Base-by-base conservation (phyloP, 75 land plant species). In the Picea sitchensis region DNA sequence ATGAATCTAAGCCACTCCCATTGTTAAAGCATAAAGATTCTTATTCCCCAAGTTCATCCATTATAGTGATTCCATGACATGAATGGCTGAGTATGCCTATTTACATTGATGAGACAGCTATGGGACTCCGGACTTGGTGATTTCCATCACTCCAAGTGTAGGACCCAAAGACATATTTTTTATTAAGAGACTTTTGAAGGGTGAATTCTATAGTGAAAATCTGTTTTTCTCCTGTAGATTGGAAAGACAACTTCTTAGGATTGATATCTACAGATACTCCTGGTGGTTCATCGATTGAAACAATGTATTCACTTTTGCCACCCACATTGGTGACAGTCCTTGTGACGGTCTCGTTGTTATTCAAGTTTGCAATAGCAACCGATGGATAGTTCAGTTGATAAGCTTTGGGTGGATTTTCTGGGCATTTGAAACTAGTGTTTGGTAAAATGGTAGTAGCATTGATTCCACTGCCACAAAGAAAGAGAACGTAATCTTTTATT, bases 321-420 rank as follows among this genome's bases (percentile, higher is more conserved):
- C 84, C 88, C 41, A 95, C 96, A 82, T 90, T 91, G 0, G 94
- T 93, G 34, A 93, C 91, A 0, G 96, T 91, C 79, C 98, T 87
- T 17, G 44, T 73, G 56, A 93, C 71, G 0, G 77, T 82, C 41
- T 84, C 76, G 0, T 87, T 80, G 23, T 85, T 84, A 5, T 76
- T 84, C 36, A 91, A 83, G 8, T 81, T 78, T 7, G 90, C 76
- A 14, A 95, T 83, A 2, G 92, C 86, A 15, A 95, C 57, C 23
- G 95, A 95, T 61, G 98, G 98, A 34, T 87, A 84, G 83, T 95
- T 95, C 62, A 95, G 92, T 32, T 90, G 82, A 65, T 56, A 67
- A 18, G 83, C 61, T 51, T 80, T 41, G 78, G 77, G 79, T 77
- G 74, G 60, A 73, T 14, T 21, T 30, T 59, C 51, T 63, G 87